Percentiles rank a stretch among this genome's conserved stretches.
phyloP scores from a whole-genome alignment of 2,329 filamentous ascomycete genomes.

The Macroventuria anomochaeta region DNA sequence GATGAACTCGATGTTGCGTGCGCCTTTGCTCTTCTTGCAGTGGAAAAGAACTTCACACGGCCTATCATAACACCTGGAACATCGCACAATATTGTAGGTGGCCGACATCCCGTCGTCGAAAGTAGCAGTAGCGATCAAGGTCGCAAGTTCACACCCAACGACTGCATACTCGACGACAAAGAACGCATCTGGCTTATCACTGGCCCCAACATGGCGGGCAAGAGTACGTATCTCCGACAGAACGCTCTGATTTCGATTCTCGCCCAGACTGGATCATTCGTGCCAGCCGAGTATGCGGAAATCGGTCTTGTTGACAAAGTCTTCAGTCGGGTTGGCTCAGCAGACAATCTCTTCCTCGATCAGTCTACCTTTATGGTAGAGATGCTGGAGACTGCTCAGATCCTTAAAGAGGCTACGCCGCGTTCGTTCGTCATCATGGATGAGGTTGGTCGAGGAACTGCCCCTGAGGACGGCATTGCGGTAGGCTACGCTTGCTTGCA shows the following conservation, averaged over 20 bases:
- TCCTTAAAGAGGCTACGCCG: constrained; percentile 82
- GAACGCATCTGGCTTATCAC: constrained; percentile 74
- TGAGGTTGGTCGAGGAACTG: constrained; percentile 93
- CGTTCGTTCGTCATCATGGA: constrained; percentile 96
- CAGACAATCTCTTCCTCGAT: constrained; percentile 91
- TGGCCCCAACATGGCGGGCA: constrained; percentile 98
- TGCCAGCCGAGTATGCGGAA: constrained; percentile 84
- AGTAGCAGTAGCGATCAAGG: constrained; percentile 79
- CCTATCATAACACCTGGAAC: constrained; percentile 71
- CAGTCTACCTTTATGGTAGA: constrained; percentile 99
- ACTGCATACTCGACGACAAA: constrained; percentile 80
- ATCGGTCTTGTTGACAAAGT: constrained; percentile 95
- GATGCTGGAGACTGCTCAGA: constrained; percentile 95
- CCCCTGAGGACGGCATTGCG: constrained; percentile 87
- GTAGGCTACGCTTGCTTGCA: constrained; percentile 88
- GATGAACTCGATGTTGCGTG: constrained; percentile 92
- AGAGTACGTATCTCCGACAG: constrained; percentile 93
- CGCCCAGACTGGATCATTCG: constrained; percentile 90
- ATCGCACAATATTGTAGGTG: constrained; percentile 78
- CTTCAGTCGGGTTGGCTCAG: constrained; percentile 85
- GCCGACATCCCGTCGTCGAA: constrained; percentile 92
- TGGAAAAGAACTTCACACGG: constrained; percentile 74
- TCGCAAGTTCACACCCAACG: constrained; percentile 81
- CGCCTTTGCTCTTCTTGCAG: constrained; percentile 80
- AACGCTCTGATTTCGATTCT: constrained; percentile 94